Evolutionary conservation across 805 yeast species (phyloP), one percentile per base, ranked within the genome.

Genomic region (Helenozyma baotianmanensis): DNA sequence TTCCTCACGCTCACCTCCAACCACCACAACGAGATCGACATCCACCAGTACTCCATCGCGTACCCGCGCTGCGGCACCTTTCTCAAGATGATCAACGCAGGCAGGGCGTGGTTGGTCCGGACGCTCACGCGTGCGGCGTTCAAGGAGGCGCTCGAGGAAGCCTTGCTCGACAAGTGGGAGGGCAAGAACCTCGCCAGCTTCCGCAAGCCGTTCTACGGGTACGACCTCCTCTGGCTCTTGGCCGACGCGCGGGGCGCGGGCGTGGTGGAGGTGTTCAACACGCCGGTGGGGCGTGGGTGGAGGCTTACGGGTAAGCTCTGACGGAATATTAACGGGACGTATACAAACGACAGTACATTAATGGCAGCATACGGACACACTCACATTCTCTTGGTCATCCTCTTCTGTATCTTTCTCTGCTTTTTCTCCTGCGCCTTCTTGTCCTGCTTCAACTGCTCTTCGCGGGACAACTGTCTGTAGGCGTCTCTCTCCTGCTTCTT

Each of bases 401-500:
- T 78, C 60, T 72, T 79, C 62, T 66, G 72, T 55, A 64, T 63
- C 62, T 85, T 84, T 66, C 87, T 79, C 55, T 80, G 85, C 60
- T 79, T 86, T 68, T 81, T 86, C 47, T 85, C 95, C 45, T 69
- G 68, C 58, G 82, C 86, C 65, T 82, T 85, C 65, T 77, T 79
- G 44, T 83, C 90, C 26, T 74, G 58, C 63, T 82, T 85, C 45
- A 78, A 78, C 63, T 83, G 92, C 54, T 82, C 92, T 50, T 80
- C 87, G 40, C 86, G 81, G 28, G 81, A 69, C 52, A 83, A 62
- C 44, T 70, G 71, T 45, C 72, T 62, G 42, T 73, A 50, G 33
- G 66, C 63, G 44, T 82, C 82, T 60, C 76, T 78, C 49, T 75
- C 78, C 49, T 74, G 74, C 51, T 74, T 80, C 49, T 74, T 78